phyloP scores from a whole-genome alignment of 208 protist species.

The Strigomonas galati region DNA sequence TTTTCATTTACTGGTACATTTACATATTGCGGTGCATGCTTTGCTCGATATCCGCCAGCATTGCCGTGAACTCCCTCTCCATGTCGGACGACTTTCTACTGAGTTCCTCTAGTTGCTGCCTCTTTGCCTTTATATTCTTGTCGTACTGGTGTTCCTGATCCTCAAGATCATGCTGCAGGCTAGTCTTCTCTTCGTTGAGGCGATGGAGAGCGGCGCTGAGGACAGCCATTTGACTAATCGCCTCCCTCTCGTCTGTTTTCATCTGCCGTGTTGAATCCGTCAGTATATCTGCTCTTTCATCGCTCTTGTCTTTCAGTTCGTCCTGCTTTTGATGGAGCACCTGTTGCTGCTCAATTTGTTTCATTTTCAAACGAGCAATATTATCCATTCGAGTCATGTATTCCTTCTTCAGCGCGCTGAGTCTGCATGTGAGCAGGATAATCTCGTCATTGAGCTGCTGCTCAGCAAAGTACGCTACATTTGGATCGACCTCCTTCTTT shows the following conservation, averaged over 20 bases:
- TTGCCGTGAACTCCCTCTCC: conserved; percentile 78
- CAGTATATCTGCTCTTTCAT: conserved; percentile 76
- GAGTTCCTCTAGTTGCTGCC: conserved; percentile 54
- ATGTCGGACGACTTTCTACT: conserved; percentile 62
- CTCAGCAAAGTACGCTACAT: conserved; percentile 50
- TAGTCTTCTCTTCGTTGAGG: conserved; percentile 62
- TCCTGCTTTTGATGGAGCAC: conserved; percentile 25
- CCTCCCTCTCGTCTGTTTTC: conserved; percentile 71
- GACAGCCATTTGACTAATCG: conserved; percentile 47
- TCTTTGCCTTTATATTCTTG: conserved; percentile 53
- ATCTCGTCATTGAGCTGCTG: conserved; percentile 70
- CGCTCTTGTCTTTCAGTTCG: conserved; percentile 27
- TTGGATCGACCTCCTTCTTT: conserved; percentile 22
- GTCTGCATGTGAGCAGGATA: conserved; percentile 32
- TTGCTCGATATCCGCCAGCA: conserved; percentile 64
- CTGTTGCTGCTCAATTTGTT: conserved; percentile 35
- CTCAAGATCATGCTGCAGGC: conserved; percentile 47
- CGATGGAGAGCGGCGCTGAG: conserved; percentile 50
- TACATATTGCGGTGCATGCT: conserved; percentile 30
- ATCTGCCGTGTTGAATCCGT: conserved; percentile 83
- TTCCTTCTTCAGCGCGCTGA: conserved; percentile 58
- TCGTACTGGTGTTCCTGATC: conserved; percentile 51
- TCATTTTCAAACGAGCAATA: conserved; percentile 28
- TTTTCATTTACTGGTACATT: conserved; percentile 7
- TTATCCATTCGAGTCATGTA: conserved; percentile 53